A percentile compares a stretch with the other conserved stretches of the same genome.
Conservation (phyloP, 1,284 basidiomycete species). For the Fomitopsis palustris region DNA sequence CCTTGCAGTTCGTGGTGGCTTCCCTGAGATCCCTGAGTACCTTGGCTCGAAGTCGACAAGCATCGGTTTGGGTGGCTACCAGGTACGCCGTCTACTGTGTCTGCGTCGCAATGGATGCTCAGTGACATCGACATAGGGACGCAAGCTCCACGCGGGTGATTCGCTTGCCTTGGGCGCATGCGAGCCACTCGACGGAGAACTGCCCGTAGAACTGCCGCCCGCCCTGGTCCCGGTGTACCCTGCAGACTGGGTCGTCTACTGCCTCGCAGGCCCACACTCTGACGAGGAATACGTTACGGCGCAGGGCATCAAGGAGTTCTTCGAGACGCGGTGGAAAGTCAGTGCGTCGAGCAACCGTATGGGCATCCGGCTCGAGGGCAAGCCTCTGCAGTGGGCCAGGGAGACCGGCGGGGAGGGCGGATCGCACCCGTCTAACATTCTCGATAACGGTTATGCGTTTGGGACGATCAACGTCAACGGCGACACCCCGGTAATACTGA, state of each 20-base stretch:
- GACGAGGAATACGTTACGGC: slow-evolving; percentile 53
- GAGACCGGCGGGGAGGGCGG: slow-evolving; percentile 66
- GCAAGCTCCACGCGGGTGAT: slow-evolving; percentile 48
- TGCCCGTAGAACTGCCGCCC: slow-evolving; percentile 15
- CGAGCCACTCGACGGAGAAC: slow-evolving; percentile 14
- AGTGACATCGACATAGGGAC: slow-evolving; percentile 36
- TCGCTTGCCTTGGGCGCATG: slow-evolving; percentile 37
- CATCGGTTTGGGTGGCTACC: slow-evolving; percentile 60
- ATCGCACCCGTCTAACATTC: slow-evolving; percentile 68
- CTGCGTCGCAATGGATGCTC: not conserved
- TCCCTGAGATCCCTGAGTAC: slow-evolving; percentile 55
- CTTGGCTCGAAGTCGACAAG: slow-evolving; percentile 63
- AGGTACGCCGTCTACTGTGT: slow-evolving; percentile 29
- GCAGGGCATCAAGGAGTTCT: slow-evolving; percentile 46
- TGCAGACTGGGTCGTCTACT: slow-evolving; percentile 48
- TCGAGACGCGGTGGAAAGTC: slow-evolving; percentile 47
- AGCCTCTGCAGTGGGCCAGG: slow-evolving; percentile 57
- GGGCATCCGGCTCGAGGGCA: slow-evolving; percentile 48
- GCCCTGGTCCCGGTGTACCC: slow-evolving; percentile 43
- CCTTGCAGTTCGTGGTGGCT: slow-evolving; percentile 55
- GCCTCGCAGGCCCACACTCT: slow-evolving; percentile 62
- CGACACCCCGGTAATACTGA: slow-evolving; percentile 68
- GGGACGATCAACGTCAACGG: slow-evolving; percentile 68
- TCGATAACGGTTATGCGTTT: slow-evolving; percentile 64
- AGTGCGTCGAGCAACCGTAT: slow-evolving; percentile 59